Percentiles rank a stretch among this genome's conserved stretches.
Conservation (phyloP, 768 basidiomycete genomes). For the Phlebiopsis gigantea region DNA sequence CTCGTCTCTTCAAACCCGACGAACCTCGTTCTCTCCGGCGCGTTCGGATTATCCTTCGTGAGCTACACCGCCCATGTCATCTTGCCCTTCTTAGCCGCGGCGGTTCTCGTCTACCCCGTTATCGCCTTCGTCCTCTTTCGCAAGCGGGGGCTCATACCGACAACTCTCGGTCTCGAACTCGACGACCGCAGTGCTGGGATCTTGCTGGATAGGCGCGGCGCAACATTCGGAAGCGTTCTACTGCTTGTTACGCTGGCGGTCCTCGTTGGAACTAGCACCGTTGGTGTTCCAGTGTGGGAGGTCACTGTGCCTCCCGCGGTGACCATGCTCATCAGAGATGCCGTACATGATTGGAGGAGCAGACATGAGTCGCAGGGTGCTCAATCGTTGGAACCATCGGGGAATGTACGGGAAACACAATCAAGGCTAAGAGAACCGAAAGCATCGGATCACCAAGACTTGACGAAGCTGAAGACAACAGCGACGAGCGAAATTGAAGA, state of each 20-base stretch:
- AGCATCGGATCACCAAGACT: too few relatives aligned
- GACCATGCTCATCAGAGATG: slow-evolving; percentile 66
- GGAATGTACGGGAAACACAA: background rate
- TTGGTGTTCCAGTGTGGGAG: slow-evolving; percentile 76
- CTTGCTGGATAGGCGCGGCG: slow-evolving; percentile 70
- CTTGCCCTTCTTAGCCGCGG: slow-evolving; percentile 70
- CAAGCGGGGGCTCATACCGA: slow-evolving; percentile 47
- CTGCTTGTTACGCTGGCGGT: slow-evolving; percentile 65
- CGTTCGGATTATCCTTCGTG: slow-evolving; percentile 72
- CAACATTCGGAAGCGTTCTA: slow-evolving; percentile 64
- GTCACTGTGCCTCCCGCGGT: slow-evolving; percentile 79
- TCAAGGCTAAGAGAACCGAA: too few relatives aligned
- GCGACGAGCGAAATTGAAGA: too few relatives aligned
- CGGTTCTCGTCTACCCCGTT: slow-evolving; percentile 53
- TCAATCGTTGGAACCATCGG: background rate
- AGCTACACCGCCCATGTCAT: slow-evolving; percentile 81
- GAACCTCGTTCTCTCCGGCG: slow-evolving; percentile 88
- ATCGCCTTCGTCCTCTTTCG: slow-evolving; percentile 54
- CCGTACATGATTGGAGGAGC: slow-evolving; percentile 31
- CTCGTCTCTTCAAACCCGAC: slow-evolving; percentile 89
- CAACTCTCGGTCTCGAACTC: slow-evolving; percentile 35
- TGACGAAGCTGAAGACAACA: too few relatives aligned
- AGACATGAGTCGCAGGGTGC: background rate
- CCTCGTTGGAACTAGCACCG: slow-evolving; percentile 71
- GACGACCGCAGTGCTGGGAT: slow-evolving; percentile 31